phyloP scores from a whole-genome alignment of 805 yeast genomes.

The Ogataea methanolica region DNA sequence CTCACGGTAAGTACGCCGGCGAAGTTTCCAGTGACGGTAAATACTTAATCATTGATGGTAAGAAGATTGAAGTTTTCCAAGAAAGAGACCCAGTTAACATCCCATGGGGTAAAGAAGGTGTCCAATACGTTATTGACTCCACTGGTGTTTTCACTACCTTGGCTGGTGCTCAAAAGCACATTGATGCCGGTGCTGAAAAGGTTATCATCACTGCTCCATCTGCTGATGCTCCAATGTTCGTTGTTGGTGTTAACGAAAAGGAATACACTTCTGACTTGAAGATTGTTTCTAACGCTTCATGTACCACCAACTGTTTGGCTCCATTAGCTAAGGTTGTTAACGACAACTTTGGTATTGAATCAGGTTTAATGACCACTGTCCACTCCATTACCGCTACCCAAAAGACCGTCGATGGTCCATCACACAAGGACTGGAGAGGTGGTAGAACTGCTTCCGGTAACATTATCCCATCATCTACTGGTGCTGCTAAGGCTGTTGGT shows the following conservation, averaged over 20 bases:
- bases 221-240: conserved; percentile 92
- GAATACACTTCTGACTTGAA: conserved; percentile 70
- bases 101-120: conserved; percentile 84
- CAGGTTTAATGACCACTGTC: conserved; percentile 94
- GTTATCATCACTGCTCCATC: conserved; percentile 94
- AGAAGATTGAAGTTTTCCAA: conserved; percentile 61
- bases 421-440: conserved; percentile 98
- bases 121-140: conserved; percentile 86
- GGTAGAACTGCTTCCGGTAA: conserved; percentile 96
- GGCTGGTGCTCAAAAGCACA: conserved; percentile 80
- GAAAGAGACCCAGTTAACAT: conserved; percentile 82
- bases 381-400: conserved; percentile 96
- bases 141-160: conserved; percentile 88
- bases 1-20: conserved; percentile 84
- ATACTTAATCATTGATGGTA: conserved; percentile 63
- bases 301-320: conserved; percentile 95
- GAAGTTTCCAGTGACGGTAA: conserved; percentile 56
- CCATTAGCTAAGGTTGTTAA: conserved; percentile 88
- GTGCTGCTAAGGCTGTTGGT: conserved; percentile 98
- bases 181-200: conserved; percentile 91
- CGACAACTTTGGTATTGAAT: conserved; percentile 82
- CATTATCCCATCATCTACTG: conserved; percentile 93
- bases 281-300: conserved; percentile 88
- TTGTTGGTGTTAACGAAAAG: conserved; percentile 83
- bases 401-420: conserved; percentile 95